Conservation (phyloP, 2,329 filamentous ascomycete genomes). For the Colletotrichum lupini region DNA sequence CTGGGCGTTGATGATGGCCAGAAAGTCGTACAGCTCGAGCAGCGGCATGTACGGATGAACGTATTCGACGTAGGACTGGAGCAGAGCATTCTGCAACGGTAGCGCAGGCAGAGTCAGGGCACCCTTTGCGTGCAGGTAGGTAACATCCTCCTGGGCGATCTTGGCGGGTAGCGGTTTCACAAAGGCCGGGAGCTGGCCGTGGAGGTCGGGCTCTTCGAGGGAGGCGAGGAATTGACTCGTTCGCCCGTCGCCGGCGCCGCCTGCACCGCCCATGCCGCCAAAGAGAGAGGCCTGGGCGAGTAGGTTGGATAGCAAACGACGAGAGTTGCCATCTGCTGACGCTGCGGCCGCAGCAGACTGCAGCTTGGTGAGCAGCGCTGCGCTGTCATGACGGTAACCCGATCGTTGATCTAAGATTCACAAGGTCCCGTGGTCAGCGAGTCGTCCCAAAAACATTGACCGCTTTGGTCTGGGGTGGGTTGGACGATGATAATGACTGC, state of each 20-base stretch:
- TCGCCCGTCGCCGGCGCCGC: slow-evolving; percentile 44
- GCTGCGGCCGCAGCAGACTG: slow-evolving; percentile 39
- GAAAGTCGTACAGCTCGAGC: slow-evolving; percentile 73
- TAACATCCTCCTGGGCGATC: slow-evolving; percentile 83
- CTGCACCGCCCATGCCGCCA: slow-evolving; percentile 36
- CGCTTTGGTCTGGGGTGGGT: neutral
- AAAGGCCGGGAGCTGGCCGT: slow-evolving; percentile 70
- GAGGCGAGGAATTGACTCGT: slow-evolving; percentile 57
- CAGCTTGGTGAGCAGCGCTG: slow-evolving; percentile 43
- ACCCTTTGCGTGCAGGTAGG: slow-evolving; percentile 86
- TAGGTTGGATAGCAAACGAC: slow-evolving; percentile 35
- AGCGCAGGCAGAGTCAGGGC: slow-evolving; percentile 80
- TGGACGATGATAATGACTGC: slow-evolving; percentile 9
- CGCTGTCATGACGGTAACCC: slow-evolving; percentile 47
- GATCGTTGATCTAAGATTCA: slow-evolving; percentile 48
- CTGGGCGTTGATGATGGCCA: slow-evolving; percentile 69
- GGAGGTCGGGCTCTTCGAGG: slow-evolving; percentile 58
- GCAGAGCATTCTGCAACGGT: slow-evolving; percentile 80
- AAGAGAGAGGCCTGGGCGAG: slow-evolving; percentile 44
- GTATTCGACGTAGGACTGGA: slow-evolving; percentile 87
- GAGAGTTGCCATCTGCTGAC: slow-evolving; percentile 37
- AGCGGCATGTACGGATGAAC: slow-evolving; percentile 96
- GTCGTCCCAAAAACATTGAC: slow-evolving; percentile 10
- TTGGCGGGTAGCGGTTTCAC: slow-evolving; percentile 83
- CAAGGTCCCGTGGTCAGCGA: slow-evolving; percentile 47